Evolutionary conservation across 2,329 filamentous ascomycete genomes (phyloP), one percentile per base, ranked within the genome.

Genomic region (Neopestalotiopsis sp.): DNA sequence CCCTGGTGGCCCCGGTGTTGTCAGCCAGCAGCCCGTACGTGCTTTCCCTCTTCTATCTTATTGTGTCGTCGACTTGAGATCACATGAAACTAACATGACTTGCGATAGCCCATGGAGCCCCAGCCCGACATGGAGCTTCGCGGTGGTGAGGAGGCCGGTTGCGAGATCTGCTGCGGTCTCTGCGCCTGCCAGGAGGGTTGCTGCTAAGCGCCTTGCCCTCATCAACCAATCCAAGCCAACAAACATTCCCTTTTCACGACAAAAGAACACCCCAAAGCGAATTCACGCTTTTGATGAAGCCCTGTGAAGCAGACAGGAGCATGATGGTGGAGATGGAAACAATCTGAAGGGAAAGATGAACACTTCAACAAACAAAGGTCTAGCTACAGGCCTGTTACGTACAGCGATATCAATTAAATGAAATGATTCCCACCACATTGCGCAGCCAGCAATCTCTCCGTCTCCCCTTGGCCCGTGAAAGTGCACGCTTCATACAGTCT

Each of bases 121-220:
- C 80, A 83, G 69, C 81, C 81, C 67, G 79, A 83, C 42, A 81
- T 84, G 78, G 76, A 74, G 70, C 78, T 84, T 68, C 80, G 82
- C 57, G 82, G 82, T 73, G 82, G 82, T 72, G 82, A 84, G 71
- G 82, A 84, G 70, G 82, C 81, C 45, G 82, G 82, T 49, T 84
- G 82, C 69, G 82, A 84, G 73, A 74, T 84, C 70, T 84, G 82
- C 78, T 84, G 82, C 69, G 82, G 82, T 68, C 80, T 84, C 69
- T 84, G 82, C 75, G 81, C 75, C 65, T 84, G 82, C 72, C 75
- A 84, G 1, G 82, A 84, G 72, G 75, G 73, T 28, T 84, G 82
- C 77, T 84, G 82, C 75, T 84, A 81, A 74, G 42, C 61, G 28
- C 57, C 13, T 24, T 17, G 2, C 9, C 42, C 42, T 6, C 42